Evolutionary conservation across 108 stramenopile genomes (phyloP).

Genomic region (Fistulifera pelliculosa): DNA sequence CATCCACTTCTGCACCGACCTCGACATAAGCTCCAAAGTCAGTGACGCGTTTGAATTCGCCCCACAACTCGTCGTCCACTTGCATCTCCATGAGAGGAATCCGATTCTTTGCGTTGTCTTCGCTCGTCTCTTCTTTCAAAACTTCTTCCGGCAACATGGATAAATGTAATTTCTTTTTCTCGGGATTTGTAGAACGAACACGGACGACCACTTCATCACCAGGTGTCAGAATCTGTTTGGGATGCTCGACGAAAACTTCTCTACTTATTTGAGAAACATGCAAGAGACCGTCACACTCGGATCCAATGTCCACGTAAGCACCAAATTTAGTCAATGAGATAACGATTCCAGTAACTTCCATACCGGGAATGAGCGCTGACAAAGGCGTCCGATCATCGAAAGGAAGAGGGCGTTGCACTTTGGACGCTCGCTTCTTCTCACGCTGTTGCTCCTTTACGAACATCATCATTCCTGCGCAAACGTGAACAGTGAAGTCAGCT

Average conservation of each 20-base stretch:
- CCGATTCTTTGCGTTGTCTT: slow-evolving; percentile 40
- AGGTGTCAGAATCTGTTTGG: slow-evolving; percentile 50
- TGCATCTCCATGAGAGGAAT: slow-evolving; percentile 72
- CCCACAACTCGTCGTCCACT: slow-evolving; percentile 86
- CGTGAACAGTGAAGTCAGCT: not conserved
- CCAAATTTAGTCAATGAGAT: slow-evolving; percentile 82
- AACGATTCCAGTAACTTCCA: slow-evolving; percentile 50
- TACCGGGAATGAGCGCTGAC: slow-evolving; percentile 34
- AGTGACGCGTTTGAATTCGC: slow-evolving; percentile 79
- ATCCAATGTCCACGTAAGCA: slow-evolving; percentile 84
- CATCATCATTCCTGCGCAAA: slow-evolving; percentile 32
- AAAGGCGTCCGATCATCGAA: slow-evolving; percentile 40
- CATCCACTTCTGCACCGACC: slow-evolving; percentile 81
- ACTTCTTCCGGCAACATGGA: slow-evolving; percentile 59
- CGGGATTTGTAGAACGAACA: slow-evolving; percentile 41
- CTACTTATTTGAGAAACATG: slow-evolving; percentile 75
- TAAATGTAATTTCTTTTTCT: slow-evolving; percentile 67
- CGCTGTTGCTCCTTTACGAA: slow-evolving; percentile 40
- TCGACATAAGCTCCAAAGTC: slow-evolving; percentile 89
- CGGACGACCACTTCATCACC: slow-evolving; percentile 68
- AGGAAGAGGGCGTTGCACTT: slow-evolving; percentile 45
- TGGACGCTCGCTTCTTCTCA: slow-evolving; percentile 39
- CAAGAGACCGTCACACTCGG: slow-evolving; percentile 82
- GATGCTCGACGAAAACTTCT: slow-evolving; percentile 72
- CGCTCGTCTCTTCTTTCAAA: slow-evolving; percentile 33